phyloP scores from a whole-genome alignment of 371 early-diverging fungal genomes.

The Mucor irregularis region DNA sequence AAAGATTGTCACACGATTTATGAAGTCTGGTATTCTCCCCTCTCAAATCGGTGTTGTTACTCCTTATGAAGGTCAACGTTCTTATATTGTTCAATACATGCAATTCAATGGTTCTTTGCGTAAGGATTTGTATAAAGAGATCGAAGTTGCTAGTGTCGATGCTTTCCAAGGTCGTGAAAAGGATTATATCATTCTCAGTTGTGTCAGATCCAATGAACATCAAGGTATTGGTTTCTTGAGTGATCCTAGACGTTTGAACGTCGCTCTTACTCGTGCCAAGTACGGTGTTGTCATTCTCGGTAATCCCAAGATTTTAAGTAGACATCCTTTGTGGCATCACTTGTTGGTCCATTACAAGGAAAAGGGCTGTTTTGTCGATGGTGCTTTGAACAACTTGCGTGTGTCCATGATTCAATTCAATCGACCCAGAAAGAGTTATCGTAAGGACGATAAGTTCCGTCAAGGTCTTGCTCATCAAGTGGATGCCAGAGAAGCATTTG shows the following conservation, averaged over 20 bases:
- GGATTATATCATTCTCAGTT: conserved; percentile 97
- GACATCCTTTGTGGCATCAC: conserved; percentile 96
- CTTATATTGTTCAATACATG: conserved; percentile 94
- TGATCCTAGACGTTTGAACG: conserved; percentile 97
- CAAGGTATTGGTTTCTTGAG: conserved; percentile 98
- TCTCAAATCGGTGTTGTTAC: conserved; percentile 98
- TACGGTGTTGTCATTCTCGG: conserved; percentile 96
- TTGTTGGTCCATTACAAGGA: conserved; percentile 93
- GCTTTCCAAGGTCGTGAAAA: conserved; percentile 99
- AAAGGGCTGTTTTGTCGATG: conserved; percentile 91
- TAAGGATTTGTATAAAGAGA: conserved; percentile 92
- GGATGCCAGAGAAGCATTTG: conserved; percentile 70
- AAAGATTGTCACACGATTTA: conserved; percentile 92
- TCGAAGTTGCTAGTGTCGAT: conserved; percentile 99
- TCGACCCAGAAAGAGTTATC: conserved; percentile 68
- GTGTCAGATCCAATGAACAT: conserved; percentile 97
- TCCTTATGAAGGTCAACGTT: conserved; percentile 98
- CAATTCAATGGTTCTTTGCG: conserved; percentile 87
- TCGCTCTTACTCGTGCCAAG: conserved; percentile 96
- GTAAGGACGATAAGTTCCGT: conserved; percentile 64
- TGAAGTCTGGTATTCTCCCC: conserved; percentile 87
- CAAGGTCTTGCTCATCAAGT: conserved; percentile 68
- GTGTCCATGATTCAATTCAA: conserved; percentile 83
- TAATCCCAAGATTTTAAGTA: conserved; percentile 93
- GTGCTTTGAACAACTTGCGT: conserved; percentile 88